Evolutionary conservation across 352 stramenopile genomes (phyloP).

Genomic region (Pythium brachiatum): DNA sequence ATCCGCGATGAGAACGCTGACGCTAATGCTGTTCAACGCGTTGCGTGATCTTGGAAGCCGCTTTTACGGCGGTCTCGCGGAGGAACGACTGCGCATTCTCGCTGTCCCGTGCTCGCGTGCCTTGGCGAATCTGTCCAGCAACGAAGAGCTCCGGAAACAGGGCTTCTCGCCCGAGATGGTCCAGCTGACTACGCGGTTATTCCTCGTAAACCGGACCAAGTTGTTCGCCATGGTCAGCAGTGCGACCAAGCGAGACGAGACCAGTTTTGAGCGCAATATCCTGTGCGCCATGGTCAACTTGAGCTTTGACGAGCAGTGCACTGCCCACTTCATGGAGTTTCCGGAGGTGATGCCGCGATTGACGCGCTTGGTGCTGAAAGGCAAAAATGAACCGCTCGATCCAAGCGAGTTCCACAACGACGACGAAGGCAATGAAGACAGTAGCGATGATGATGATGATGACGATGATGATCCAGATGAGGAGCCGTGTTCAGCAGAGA

Average conservation of each 20-base stretch:
- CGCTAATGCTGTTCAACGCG: conserved; percentile 40
- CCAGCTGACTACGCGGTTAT: conserved; percentile 44
- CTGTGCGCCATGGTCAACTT: conserved; percentile 62
- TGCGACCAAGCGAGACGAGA: conserved; percentile 16
- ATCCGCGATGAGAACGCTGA: conserved; percentile 51
- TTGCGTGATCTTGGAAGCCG: conserved; percentile 48
- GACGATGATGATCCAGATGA: conserved; percentile 11
- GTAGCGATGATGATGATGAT: conserved; percentile 5
- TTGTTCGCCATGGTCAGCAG: conserved; percentile 9
- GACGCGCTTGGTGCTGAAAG: conserved; percentile 28
- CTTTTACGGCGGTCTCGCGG: conserved; percentile 29
- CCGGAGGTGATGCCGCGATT: conserved; percentile 54
- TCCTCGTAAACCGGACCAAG: conserved; percentile 41
- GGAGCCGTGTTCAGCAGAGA: not conserved
- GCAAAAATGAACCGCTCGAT: conserved; percentile 2
- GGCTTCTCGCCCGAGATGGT: conserved; percentile 56
- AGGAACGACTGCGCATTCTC: conserved; percentile 45
- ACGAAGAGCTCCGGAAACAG: conserved; percentile 45
- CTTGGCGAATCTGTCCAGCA: conserved; percentile 72
- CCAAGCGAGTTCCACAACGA: not conserved
- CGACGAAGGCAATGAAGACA: conserved; percentile 1
- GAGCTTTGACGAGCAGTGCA: conserved; percentile 52
- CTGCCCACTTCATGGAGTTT: conserved; percentile 53
- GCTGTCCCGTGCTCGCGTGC: conserved; percentile 51
- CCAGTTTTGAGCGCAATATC: conserved; percentile 50